phyloP scores from a whole-genome alignment of 78 protist genomes.

The Polysphondylium violaceum region DNA sequence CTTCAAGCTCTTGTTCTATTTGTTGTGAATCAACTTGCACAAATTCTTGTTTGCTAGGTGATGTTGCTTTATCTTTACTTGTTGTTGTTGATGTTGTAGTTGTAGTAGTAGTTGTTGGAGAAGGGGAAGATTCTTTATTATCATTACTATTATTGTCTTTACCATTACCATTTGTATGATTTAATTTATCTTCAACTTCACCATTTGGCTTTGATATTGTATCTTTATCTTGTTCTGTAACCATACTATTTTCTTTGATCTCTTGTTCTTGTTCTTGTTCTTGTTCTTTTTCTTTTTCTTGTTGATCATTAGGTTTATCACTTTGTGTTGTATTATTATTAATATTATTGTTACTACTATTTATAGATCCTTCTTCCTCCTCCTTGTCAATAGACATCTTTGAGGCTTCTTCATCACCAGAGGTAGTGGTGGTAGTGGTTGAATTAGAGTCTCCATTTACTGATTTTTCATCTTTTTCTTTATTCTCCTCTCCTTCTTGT shows the following conservation, averaged over 20 bases:
- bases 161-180: neutral
- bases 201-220: neutral
- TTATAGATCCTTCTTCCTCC: neutral
- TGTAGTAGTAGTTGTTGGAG: neutral
- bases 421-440: neutral
- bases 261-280: neutral
- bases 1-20: constrained; percentile 1
- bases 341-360: neutral
- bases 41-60: neutral
- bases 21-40: constrained; percentile 7
- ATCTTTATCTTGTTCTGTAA: neutral
- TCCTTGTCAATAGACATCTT: neutral
- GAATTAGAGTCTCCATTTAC: neutral
- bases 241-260: neutral
- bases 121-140: neutral
- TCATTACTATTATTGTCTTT: neutral
- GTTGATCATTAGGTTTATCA: neutral
- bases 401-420: too few relatives aligned
- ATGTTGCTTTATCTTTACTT: neutral
- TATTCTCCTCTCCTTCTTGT: neutral
- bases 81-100: constrained; percentile 6
- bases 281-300: neutral
- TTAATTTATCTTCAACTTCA: too few relatives aligned
- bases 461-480: neutral
- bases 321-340: neutral